Evolutionary conservation across 306 rosid species (phyloP), one percentile per base, ranked within the genome.

Genomic region (Pyrus betulifolia): DNA sequence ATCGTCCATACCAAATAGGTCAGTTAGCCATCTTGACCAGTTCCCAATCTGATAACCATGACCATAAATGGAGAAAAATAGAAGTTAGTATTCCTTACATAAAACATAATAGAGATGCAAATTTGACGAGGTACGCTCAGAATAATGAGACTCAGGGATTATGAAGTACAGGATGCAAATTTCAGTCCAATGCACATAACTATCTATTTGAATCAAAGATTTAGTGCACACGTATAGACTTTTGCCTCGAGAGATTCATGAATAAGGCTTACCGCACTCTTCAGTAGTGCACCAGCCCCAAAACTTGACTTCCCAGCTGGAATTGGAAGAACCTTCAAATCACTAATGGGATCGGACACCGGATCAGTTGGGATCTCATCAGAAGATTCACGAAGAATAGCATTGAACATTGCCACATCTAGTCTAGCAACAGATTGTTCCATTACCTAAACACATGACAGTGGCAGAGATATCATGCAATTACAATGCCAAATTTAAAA

Each of bases 321-420:
- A 77, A 92, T 83, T 19, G 99, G 96, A 69, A 95, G 93, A 79
- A 92, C 99, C 78, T 76, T 87, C 25, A 91, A 83, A 82, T 95
- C 97, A 65, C 96, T 84, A 51, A 95, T 89, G 78, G 99, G 99
- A 55, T 95, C 99, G 5, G 98, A 95, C 75, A 92, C 90, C 75
- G 99, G 99, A 86, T 95, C 97, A 10, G 97, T 87, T 55, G 99
- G 99, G 55, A 89, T 92, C 76, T 88, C 97, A 58, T 95, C 97
- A 28, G 83, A 89, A 62, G 98, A 90, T 82, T 92, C 93, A 61
- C 98, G 98, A 79, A 95, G 99, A 87, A 95, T 88, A 71, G 99
- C 99, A 85, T 95, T 95, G 86, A 95, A 91, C 96, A 95, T 92
- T 18, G 99, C 99, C 80, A 93, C 91, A 87, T 95, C 98, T 86